Evolutionary conservation across 202 grass and related monocot species (phyloP).

Genomic region (Eragrostis tef): DNA sequence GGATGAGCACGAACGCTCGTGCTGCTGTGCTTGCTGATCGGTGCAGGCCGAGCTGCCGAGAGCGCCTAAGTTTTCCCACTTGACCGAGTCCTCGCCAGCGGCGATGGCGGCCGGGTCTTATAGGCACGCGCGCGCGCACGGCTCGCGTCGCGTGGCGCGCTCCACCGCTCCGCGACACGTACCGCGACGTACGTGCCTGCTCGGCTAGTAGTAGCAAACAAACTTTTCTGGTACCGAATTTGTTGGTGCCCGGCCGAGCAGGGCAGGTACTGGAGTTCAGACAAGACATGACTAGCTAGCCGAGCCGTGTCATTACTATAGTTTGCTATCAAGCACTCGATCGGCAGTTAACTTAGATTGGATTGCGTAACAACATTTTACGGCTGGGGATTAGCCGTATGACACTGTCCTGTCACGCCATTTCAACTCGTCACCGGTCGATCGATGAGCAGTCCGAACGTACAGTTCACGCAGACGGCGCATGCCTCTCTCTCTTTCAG

Average conservation of each 20-base stretch:
- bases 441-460: background rate
- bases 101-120: background rate
- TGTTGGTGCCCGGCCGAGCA: background rate
- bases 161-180: background rate
- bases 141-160: background rate
- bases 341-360: no score
- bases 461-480: background rate
- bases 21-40: background rate
- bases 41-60: no score
- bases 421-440: background rate
- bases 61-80: background rate
- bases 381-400: no score
- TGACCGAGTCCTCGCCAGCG: background rate
- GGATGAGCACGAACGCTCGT: background rate
- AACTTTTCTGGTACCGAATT: background rate
- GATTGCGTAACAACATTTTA: no score
- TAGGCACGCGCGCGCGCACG: background rate
- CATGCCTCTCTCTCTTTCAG: background rate
- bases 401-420: background rate
- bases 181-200: background rate
- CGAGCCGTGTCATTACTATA: background rate
- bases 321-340: no score
- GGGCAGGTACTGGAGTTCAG: background rate
- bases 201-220: background rate
- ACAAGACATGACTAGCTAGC: background rate